Base-by-base conservation (phyloP, 2,329 filamentous ascomycete species). In the Xylaria sp. region DNA sequence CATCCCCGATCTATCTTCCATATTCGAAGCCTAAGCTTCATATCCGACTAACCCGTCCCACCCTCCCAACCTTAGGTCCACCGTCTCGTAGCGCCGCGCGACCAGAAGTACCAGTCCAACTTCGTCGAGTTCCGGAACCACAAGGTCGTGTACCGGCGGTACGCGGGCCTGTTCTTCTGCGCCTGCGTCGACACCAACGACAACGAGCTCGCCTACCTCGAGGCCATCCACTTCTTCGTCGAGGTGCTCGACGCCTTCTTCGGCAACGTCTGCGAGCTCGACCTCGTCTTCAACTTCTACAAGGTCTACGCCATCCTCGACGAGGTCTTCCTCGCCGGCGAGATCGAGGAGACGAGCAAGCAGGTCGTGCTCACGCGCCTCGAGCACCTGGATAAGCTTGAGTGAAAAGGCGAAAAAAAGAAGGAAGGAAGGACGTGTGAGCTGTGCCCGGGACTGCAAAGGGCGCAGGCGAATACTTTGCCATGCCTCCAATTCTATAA, bases 61-160 rank as follows among this genome's bases (percentile, higher is more conserved):
- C 54, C 18, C n/a, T 15, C 41, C 46, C 68, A 58, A 31, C 46
- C 20, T 58, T 76, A 94, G 91, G 93, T 98, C 77, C 96, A 99
- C 87, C 94, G 96, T 72, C 94, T 99, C 75, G 95, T 99, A 70
- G 96, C 96, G 0, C 96, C 96, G 7, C 93, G 96, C 79, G 96
- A 99, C 83, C 96, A 99, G 81, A 99, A 99, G 81, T 97, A 99
- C 86, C 96, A 99, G 82, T 97, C 94, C 84, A 99, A 99, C 85
- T 99, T 99, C 79, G 96, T 99, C 87, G 96, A 99, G 84, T 91
- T 92, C 84, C 92, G 93, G 74, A 93, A 94, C 83, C 94, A 95
- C 80, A 98, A 98, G 85, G 92, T 99, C 76, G 94, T 99, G 63
- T 99, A 99, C 85, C 92, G 97, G 54, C 92, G 96, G 72, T 99